A percentile compares a stretch with the other conserved stretches of the same genome.
Evolutionary conservation across 768 basidiomycete species (phyloP).

Genomic region (Mycena olivaceomarginata): DNA sequence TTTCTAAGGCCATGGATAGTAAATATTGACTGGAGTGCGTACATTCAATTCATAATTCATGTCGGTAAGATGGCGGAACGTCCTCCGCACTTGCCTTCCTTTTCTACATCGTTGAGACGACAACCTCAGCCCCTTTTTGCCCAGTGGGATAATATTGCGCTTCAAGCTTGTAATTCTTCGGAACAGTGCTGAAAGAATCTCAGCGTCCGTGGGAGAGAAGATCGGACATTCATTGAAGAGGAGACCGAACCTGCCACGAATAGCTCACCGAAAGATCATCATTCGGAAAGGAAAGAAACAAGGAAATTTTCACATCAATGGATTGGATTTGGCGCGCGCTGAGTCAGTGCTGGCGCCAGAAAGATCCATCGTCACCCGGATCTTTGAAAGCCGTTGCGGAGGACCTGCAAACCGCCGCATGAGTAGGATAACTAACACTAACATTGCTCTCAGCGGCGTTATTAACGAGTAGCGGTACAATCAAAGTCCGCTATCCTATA

Average conservation of each 20-base stretch:
- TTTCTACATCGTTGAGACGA: conserved; percentile 9
- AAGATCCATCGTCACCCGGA: conserved; percentile 27
- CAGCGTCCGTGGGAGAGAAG: too few species aligned
- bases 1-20: too few species aligned
- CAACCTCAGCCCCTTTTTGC: conserved; percentile 9
- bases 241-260: conserved; percentile 30
- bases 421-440: background rate
- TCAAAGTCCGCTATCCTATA: too few species aligned
- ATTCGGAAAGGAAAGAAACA: background rate
- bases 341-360: conserved; percentile 25
- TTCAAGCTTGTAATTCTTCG: conserved; percentile 37
- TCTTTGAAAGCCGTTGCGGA: conserved; percentile 20
- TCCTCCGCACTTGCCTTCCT: conserved; percentile 6
- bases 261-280: too few species aligned
- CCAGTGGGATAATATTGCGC: conserved; percentile 36
- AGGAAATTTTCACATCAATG: conserved; percentile 23
- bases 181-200: conserved; percentile 23
- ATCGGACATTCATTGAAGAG: background rate
- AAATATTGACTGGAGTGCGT: too few species aligned
- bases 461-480: too few species aligned
- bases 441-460: too few species aligned
- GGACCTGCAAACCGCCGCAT: background rate
- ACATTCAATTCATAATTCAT: background rate
- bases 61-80: background rate
- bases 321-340: conserved; percentile 24